Base-by-base conservation (phyloP, 495 filamentous ascomycete species). In the Neurospora terricola region DNA sequence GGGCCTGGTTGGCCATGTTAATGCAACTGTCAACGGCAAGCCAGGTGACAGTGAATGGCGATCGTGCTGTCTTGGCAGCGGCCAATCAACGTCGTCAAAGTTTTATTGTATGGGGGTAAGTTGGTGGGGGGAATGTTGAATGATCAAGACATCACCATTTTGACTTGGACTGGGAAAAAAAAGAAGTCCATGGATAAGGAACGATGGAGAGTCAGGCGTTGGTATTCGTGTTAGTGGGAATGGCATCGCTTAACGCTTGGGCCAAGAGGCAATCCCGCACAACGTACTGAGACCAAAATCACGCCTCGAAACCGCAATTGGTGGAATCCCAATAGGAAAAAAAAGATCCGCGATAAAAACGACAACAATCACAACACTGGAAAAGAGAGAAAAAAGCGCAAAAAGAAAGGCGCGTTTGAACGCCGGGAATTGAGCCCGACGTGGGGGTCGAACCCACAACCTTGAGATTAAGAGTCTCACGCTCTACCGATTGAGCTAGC, bases 401-500 rank as follows among this genome's bases (percentile, higher is more conserved):
- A 62, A 62, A 34, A 18, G 14, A 34, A 62, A 62, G 54, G 14
- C 27, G 54, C 7, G 5, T 16, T 30, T 4, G 6, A 62, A 34
- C 54, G 27, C 27, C 54, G 54, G 54, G 54, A 54, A 54, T 54
- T 54, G 45, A 54, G 45, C 45, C 45, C 45, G 45, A 54, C 45
- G 45, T 48, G 43, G 43, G 43, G 43, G 43, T 48, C 43, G 43
- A 48, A 48, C 43, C n/a, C 43, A 48, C 43, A 62, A 18, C 54
- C 54, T 62, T 62, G 54, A 62, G 54, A 62, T 62, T 90, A 90
- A 90, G 88, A 90, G 88, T 90, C 88, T 88, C 85, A 89, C 88
- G 88, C 88, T 90, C 88, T 89, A 88, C 88, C 88, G 88, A 90
- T 89, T 90, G 88, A 90, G 88, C 88, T 90, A 90, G 86, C 87